Percentiles rank a stretch among this genome's conserved stretches.
Conservation (phyloP, 1,139 yeast species). For the Pichia sp. region DNA sequence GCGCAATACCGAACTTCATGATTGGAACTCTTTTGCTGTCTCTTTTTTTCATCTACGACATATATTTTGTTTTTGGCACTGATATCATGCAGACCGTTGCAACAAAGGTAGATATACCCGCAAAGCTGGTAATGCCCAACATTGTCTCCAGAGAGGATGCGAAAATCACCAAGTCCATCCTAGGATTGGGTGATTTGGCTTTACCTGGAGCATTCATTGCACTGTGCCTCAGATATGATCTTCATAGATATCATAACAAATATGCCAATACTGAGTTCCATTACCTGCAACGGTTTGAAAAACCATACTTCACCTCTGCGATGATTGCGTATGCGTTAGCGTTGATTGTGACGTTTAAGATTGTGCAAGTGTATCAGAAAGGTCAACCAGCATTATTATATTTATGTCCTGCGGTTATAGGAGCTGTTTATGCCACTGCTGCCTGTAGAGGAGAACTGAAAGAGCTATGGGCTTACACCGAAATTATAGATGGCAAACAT, state of each 20-base stretch:
- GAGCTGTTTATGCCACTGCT: conserved; percentile 31
- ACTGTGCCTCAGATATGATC: conserved; percentile 45
- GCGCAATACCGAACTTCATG: conserved; percentile 34
- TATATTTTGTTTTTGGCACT: conserved; percentile 60
- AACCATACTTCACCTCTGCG: conserved; percentile 40
- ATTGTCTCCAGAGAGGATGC: conserved; percentile 15
- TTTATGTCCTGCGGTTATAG: conserved; percentile 46
- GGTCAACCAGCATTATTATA: conserved; percentile 69
- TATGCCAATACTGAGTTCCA: conserved; percentile 32
- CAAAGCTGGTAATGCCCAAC: conserved; percentile 45
- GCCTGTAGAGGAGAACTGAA: conserved; percentile 34
- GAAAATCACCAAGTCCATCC: conserved; percentile 28
- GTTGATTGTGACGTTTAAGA: conserved; percentile 35
- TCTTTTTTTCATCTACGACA: conserved; percentile 54
- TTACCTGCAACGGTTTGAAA: conserved; percentile 32
- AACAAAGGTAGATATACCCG: conserved; percentile 46
- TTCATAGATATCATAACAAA: conserved; percentile 31
- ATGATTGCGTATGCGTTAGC: conserved; percentile 41
- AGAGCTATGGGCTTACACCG: conserved; percentile 34
- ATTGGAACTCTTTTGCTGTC: conserved; percentile 38
- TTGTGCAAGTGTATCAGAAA: conserved; percentile 31
- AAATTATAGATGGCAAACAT: conserved; percentile 24
- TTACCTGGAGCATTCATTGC: conserved; percentile 49
- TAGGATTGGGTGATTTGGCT: conserved; percentile 57
- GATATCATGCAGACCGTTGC: conserved; percentile 62